Percentiles rank a stretch among this genome's conserved stretches.
These are phyloP conservation scores for Mycena chlorophos DNA, from an alignment of 768 basidiomycete genomes.

Conservation along the genomic window DNA sequence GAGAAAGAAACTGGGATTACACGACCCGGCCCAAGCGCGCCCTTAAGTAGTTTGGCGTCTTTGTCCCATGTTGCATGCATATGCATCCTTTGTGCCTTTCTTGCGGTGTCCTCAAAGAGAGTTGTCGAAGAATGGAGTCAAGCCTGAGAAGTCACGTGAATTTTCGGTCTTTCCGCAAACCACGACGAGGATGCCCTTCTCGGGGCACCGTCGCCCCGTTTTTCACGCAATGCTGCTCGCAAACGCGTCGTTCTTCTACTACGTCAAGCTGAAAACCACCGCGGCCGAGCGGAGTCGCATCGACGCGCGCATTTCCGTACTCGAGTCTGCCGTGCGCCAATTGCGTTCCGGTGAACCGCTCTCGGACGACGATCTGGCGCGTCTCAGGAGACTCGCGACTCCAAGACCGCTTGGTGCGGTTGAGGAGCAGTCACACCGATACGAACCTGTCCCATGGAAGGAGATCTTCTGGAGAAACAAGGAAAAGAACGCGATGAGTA, in stretches of 20 bases:
- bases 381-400: slow-evolving; percentile 53
- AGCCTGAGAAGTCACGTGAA: background rate
- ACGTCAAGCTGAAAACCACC: slow-evolving; percentile 41
- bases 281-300: slow-evolving; percentile 56
- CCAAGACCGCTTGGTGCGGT: slow-evolving; percentile 8
- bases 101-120: too few species aligned
- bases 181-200: slow-evolving; percentile 17
- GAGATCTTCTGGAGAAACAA: slow-evolving; percentile 14
- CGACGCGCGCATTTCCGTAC: slow-evolving; percentile 60
- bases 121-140: background rate
- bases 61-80: background rate
- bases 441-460: slow-evolving; percentile 19
- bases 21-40: background rate
- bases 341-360: slow-evolving; percentile 48
- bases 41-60: background rate
- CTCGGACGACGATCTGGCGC: slow-evolving; percentile 51
- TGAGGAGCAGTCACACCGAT: slow-evolving; percentile 8
- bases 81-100: too few species aligned
- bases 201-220: slow-evolving; percentile 15
- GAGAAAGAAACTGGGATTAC: background rate
- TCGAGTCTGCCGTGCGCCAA: slow-evolving; percentile 57
- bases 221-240: slow-evolving; percentile 22
- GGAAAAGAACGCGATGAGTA: slow-evolving; percentile 13
- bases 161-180: background rate
- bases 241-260: slow-evolving; percentile 22